These are phyloP conservation scores for Solanum appendiculatum DNA, from an alignment of 257 asterid genomes.

Conservation along the genomic window DNA sequence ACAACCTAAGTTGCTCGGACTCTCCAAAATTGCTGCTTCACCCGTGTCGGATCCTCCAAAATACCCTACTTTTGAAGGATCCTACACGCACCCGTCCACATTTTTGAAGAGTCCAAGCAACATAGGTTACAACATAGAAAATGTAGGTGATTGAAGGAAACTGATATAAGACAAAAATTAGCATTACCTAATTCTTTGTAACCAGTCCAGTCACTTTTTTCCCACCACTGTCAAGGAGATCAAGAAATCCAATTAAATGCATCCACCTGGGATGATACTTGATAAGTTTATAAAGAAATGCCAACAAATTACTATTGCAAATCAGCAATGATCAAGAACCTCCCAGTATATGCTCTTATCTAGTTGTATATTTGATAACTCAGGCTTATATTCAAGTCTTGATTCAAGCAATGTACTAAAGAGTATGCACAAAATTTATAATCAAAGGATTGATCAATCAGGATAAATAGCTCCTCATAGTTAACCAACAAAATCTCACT, in stretches of 20 bases:
- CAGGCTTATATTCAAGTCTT: background rate
- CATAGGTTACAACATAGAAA: no score
- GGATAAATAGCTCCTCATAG: background rate
- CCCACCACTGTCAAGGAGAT: constrained; percentile 99
- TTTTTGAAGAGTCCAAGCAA: no score
- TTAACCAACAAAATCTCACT: background rate
- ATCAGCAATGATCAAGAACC: background rate
- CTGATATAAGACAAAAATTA: background rate
- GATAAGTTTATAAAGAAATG: constrained; percentile 39
- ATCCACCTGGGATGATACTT: constrained; percentile 90
- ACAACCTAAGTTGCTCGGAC: no score
- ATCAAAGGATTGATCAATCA: background rate
- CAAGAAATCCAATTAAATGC: constrained; percentile 95
- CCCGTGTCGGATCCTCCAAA: no score
- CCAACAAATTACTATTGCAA: constrained; percentile 3
- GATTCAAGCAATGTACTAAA: background rate
- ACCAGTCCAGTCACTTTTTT: constrained; percentile 99
- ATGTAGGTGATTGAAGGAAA: no score
- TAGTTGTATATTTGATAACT: background rate
- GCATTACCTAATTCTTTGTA: constrained; percentile 93
- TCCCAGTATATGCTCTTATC: background rate
- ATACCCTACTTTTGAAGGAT: no score
- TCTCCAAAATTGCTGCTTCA: no score
- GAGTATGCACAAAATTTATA: background rate
- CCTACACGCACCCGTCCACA: no score